Evolutionary conservation across 164 flowering plant species (phyloP).

Genomic region (Litsea cubeba): DNA sequence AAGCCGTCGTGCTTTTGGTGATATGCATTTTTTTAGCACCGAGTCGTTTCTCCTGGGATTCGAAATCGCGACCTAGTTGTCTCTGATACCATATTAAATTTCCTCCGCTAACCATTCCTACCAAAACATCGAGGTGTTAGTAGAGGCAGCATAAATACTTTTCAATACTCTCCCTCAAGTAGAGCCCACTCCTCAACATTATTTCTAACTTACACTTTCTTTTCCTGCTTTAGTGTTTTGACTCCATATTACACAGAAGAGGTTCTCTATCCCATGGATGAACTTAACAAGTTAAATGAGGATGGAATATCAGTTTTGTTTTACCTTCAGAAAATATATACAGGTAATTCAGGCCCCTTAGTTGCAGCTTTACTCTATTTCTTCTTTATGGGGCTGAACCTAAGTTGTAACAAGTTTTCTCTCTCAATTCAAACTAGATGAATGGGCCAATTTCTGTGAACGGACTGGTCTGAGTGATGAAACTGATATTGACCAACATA

Average conservation of each 20-base stretch:
- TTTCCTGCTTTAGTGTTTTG: conserved; percentile 49
- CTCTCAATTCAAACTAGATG: conserved; percentile 42
- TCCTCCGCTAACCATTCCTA: too few species aligned
- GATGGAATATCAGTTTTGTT: conserved; percentile 90
- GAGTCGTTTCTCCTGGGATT: too few species aligned
- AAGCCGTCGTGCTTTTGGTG: too few species aligned
- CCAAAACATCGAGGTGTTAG: too few species aligned
- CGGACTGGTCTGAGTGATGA: conserved; percentile 36
- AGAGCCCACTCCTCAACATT: too few species aligned
- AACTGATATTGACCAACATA: conserved; percentile 12
- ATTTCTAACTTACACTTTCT: too few species aligned
- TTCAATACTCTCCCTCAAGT: too few species aligned
- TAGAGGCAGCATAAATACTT: too few species aligned
- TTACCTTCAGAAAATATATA: conserved; percentile 86
- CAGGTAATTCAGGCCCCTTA: conserved; percentile 42
- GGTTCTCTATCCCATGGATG: conserved; percentile 81
- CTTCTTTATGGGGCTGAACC: conserved; percentile 4
- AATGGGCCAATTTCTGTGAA: conserved; percentile 73
- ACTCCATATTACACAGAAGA: conserved; percentile 95
- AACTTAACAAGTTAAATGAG: conserved; percentile 82
- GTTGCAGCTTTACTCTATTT: background rate
- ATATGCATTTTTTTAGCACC: too few species aligned
- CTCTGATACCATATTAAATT: too few species aligned
- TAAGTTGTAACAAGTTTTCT: conserved; percentile 5
- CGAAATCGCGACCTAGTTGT: too few species aligned